Conservation (phyloP, 1,284 basidiomycete genomes). For the Cystobasidiaceae sp. region DNA sequence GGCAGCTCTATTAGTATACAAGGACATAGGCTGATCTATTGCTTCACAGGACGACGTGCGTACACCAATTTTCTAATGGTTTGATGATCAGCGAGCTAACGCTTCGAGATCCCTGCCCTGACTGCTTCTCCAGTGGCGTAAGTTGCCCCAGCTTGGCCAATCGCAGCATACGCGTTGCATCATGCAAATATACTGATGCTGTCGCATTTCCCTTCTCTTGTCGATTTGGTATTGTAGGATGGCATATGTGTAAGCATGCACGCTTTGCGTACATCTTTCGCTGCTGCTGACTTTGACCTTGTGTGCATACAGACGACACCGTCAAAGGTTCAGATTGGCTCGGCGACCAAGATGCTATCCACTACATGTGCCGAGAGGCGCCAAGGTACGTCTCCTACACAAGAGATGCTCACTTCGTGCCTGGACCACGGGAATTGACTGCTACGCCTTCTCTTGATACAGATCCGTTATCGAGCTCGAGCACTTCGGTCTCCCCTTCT, state of each 20-base stretch:
- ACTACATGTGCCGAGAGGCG: constrained; percentile 98
- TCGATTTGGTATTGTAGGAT: constrained; percentile 51
- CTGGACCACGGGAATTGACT: not conserved
- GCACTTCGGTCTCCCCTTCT: constrained; percentile 98
- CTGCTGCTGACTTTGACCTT: not conserved
- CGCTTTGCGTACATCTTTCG: not conserved
- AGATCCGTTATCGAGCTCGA: constrained; percentile 64
- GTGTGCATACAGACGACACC: constrained; percentile 59
- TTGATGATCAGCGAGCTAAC: not conserved
- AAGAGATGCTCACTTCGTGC: not conserved
- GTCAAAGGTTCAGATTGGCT: constrained; percentile 99
- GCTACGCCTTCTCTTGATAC: not conserved
- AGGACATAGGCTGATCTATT: not conserved
- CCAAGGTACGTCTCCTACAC: constrained; percentile 58
- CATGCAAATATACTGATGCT: not conserved
- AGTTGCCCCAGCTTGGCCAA: constrained; percentile 22
- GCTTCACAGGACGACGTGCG: not conserved
- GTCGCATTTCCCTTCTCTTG: not conserved
- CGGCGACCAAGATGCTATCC: constrained; percentile 98
- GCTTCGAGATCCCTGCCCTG: not conserved
- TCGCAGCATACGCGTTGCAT: constrained; percentile 2
- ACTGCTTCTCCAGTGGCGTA: constrained; percentile 29
- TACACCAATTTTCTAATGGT: not conserved
- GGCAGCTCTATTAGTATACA: not conserved
- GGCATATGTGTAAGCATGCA: constrained; percentile 80